A percentile compares a stretch with the other conserved stretches of the same genome.
phyloP scores from a whole-genome alignment of 805 yeast species.

The Peterozyma xylosa region DNA sequence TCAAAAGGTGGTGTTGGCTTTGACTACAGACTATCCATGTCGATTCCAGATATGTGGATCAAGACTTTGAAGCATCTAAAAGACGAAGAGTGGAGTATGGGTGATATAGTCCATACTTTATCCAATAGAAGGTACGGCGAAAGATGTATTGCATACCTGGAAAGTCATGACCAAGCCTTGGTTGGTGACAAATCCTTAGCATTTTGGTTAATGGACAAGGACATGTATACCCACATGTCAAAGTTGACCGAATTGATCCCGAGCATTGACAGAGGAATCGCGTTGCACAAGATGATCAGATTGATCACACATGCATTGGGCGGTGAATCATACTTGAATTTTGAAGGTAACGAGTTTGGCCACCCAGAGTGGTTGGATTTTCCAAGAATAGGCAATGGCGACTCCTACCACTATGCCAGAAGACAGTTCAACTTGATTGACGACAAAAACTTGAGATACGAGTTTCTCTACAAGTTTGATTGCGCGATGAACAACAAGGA shows the following conservation, averaged over 20 bases:
- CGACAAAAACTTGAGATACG: slow-evolving; percentile 75
- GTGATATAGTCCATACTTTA: slow-evolving; percentile 68
- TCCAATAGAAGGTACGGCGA: slow-evolving; percentile 87
- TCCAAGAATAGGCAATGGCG: slow-evolving; percentile 84
- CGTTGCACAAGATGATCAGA: slow-evolving; percentile 87
- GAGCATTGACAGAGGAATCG: slow-evolving; percentile 79
- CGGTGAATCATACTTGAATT: slow-evolving; percentile 93
- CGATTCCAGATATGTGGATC: slow-evolving; percentile 99
- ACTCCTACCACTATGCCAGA: slow-evolving; percentile 89
- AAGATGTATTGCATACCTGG: slow-evolving; percentile 86
- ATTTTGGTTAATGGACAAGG: slow-evolving; percentile 97
- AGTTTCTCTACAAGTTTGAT: slow-evolving; percentile 75
- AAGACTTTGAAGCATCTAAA: slow-evolving; percentile 73
- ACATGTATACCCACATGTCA: slow-evolving; percentile 96
- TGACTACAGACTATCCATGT: slow-evolving; percentile 92
- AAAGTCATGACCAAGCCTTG: slow-evolving; percentile 94
- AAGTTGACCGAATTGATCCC: slow-evolving; percentile 64
- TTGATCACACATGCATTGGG: slow-evolving; percentile 85
- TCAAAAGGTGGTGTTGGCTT: slow-evolving; percentile 84
- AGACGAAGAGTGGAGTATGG: slow-evolving; percentile 92
- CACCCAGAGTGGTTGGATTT: slow-evolving; percentile 99
- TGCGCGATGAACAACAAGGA: slow-evolving; percentile 77
- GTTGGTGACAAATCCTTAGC: slow-evolving; percentile 97
- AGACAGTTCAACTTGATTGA: slow-evolving; percentile 86
- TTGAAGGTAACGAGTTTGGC: slow-evolving; percentile 97